Percentiles rank a stretch among this genome's conserved stretches.
phyloP scores from a whole-genome alignment of 2,329 filamentous ascomycete species.

The Blastomyces parvus region DNA sequence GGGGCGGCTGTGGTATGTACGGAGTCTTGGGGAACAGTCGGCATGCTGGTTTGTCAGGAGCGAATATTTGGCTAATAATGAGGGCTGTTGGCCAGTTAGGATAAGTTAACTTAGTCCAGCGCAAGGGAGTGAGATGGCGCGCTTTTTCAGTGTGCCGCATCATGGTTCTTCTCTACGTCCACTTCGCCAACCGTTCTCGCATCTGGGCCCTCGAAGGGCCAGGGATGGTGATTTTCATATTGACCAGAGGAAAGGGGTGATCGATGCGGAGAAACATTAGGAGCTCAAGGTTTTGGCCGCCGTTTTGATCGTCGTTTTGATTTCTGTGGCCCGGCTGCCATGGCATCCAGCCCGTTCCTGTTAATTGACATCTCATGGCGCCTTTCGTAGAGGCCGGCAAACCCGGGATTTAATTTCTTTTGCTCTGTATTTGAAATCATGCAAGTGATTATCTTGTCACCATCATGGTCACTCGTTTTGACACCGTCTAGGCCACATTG shows the following conservation, averaged over 20 bases:
- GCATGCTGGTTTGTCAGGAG: background rate
- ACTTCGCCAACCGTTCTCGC: background rate
- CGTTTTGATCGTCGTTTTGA: background rate
- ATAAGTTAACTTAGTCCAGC: background rate
- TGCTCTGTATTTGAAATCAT: background rate
- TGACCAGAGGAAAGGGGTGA: background rate
- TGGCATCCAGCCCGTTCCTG: background rate
- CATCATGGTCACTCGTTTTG: background rate
- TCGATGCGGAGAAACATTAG: no score
- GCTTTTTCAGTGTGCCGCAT: background rate
- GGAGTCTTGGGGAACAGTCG: background rate
- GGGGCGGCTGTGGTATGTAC: background rate
- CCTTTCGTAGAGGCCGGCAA: background rate
- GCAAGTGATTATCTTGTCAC: background rate
- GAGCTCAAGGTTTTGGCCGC: background rate
- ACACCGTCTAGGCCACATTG: background rate
- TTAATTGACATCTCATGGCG: background rate
- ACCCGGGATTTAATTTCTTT: background rate
- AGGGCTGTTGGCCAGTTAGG: background rate
- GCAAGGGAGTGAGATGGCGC: background rate
- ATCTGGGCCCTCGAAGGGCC: background rate
- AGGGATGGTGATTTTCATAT: background rate
- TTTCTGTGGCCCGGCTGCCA: background rate
- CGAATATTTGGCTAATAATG: background rate
- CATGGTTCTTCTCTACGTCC: background rate